A percentile compares a stretch with the other conserved stretches of the same genome.
phyloP scores from a whole-genome alignment of 257 asterid species.

The Nicotiana undulata region DNA sequence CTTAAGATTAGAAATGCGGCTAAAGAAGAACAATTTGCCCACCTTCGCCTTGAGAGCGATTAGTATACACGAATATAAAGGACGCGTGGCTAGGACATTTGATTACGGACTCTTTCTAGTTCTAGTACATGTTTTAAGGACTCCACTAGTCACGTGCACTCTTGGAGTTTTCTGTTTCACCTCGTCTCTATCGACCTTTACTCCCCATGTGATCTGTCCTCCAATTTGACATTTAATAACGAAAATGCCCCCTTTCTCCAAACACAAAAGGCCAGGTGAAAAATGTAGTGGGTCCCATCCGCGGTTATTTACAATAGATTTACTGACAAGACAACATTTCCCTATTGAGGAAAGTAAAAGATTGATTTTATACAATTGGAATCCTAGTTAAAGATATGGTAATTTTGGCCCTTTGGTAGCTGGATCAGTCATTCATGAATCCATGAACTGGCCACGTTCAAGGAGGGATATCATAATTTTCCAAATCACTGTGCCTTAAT shows the following conservation, averaged over 20 bases:
- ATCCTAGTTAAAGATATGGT: background rate
- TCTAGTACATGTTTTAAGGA: background rate
- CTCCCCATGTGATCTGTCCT: constrained; percentile 24
- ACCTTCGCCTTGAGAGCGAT: background rate
- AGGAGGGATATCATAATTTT: background rate
- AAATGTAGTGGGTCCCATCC: background rate
- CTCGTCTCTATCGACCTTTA: constrained; percentile 22
- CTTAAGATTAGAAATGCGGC: background rate
- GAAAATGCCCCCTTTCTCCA: constrained; percentile 4
- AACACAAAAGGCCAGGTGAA: background rate
- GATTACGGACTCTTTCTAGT: background rate
- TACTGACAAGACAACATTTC: background rate
- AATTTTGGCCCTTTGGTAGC: background rate
- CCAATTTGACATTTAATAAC: background rate
- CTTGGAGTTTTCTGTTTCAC: constrained; percentile 26
- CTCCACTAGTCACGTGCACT: constrained; percentile 26
- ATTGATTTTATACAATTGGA: background rate
- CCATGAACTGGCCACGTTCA: constrained; percentile 29
- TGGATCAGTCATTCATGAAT: background rate
- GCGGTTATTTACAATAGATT: background rate
- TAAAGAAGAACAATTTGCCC: background rate
- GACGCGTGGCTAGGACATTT: background rate
- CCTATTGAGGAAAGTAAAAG: background rate
- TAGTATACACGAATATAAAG: background rate
- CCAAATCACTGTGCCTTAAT: background rate